phyloP scores from a whole-genome alignment of 2,329 filamentous ascomycete genomes.

The Cladophialophora yegresii region DNA sequence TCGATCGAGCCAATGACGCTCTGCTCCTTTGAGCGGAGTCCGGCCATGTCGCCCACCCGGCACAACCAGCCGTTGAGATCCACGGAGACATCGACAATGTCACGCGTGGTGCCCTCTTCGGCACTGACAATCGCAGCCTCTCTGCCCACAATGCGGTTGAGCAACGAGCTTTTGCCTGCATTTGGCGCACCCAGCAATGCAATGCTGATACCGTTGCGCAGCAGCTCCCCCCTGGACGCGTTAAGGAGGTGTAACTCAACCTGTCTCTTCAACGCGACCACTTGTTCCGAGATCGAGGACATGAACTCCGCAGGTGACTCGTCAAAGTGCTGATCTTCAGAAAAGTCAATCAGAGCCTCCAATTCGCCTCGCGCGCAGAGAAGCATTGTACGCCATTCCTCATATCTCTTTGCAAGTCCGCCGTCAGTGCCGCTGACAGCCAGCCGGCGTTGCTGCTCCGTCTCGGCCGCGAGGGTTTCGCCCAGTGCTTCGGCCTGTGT shows the following conservation, averaged over 20 bases:
- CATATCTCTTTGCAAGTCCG: slow-evolving; percentile 72
- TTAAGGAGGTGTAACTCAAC: slow-evolving; percentile 73
- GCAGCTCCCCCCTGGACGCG: slow-evolving; percentile 76
- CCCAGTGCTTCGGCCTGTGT: slow-evolving; percentile 73
- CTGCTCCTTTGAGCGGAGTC: slow-evolving; percentile 58
- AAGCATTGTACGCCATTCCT: slow-evolving; percentile 74
- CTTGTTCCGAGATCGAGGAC: slow-evolving; percentile 65
- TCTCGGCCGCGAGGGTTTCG: slow-evolving; percentile 66
- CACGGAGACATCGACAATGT: slow-evolving; percentile 87
- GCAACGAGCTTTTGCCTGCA: slow-evolving; percentile 87
- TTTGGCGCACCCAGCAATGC: slow-evolving; percentile 90
- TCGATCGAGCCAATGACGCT: slow-evolving; percentile 70
- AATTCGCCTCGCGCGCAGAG: slow-evolving; percentile 84
- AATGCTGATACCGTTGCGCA: slow-evolving; percentile 81
- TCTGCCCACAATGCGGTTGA: slow-evolving; percentile 85
- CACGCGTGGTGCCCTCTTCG: slow-evolving; percentile 89
- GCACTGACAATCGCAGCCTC: slow-evolving; percentile 94
- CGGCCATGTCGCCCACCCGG: slow-evolving; percentile 93
- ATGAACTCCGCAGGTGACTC: slow-evolving; percentile 76
- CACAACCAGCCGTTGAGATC: slow-evolving; percentile 89
- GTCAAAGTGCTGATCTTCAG: slow-evolving; percentile 96
- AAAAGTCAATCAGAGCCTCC: slow-evolving; percentile 95
- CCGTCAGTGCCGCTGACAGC: slow-evolving; percentile 77
- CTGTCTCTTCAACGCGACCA: slow-evolving; percentile 61
- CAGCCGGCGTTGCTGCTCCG: slow-evolving; percentile 87